Base-by-base conservation (phyloP, 2,329 filamentous ascomycete genomes). In the Emmonsiellopsis sp. region DNA sequence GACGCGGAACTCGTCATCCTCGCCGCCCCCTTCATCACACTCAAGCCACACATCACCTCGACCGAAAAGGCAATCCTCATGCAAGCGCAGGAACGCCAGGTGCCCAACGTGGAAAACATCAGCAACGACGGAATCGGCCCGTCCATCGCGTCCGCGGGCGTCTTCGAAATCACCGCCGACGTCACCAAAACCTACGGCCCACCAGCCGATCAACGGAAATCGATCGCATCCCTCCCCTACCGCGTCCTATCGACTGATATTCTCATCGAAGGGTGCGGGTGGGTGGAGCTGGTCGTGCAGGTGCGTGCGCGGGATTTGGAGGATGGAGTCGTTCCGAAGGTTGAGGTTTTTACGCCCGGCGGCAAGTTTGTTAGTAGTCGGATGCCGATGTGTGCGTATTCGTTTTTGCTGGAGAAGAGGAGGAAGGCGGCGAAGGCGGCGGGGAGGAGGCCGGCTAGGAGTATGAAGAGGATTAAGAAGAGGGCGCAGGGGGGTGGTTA, bases 231-330 rank as follows among this genome's bases (percentile, higher is more conserved):
- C 5, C 74, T 97, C 4, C 88, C 90, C 0, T 98, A 91, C 69
- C 80, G 81, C 11, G 83, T 97, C 2, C 77, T 93, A 56, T 83
- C 86, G 7, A 80, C 85, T 0, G 94, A 98, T 65, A 83, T 98
- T 27, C 74, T 98, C 11, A 83, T 98, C 49, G 92, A 97, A 67
- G 90, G 93, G 2, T 85, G 90, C 31, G 93, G 93, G 6, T 98
- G 94, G 87, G 79, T 98, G 2, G 93, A 98, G 70, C 69, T 98
- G 42, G 84, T 84, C 0, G 85, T 85, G 2, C 92, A 98, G 70
- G 82, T 94, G 8, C 82, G 92, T 49, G 80, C 77, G 13, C 79
- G 70, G 63, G 73, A 62, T 17, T 43, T 57, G 27, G 36, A 60
- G 36, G 54, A 62, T 51, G 42, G 44, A 8, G n/a, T 54, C 11